phyloP scores from a whole-genome alignment of 2,329 filamentous ascomycete genomes.

The Lizonia empirigonia region DNA sequence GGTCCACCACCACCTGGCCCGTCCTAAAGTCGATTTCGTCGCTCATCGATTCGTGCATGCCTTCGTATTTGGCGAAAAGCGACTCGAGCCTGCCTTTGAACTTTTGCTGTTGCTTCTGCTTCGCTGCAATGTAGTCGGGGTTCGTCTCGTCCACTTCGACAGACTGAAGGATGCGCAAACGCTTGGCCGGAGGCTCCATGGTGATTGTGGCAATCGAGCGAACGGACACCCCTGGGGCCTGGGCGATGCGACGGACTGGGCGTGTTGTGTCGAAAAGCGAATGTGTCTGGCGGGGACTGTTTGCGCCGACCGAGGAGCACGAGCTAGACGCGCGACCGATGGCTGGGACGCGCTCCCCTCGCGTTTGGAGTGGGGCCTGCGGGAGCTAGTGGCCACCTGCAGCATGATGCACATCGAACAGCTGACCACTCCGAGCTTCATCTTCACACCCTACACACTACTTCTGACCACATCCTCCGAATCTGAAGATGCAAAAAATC shows the following conservation, averaged over 20 bases:
- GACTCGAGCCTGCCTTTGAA: constrained; percentile 75
- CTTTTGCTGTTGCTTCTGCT: constrained; percentile 47
- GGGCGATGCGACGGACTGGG: constrained; percentile 4
- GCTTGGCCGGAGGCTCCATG: constrained; percentile 68
- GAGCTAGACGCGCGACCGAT: constrained; percentile 27
- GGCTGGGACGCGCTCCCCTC: constrained; percentile 32
- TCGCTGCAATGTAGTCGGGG: constrained; percentile 45
- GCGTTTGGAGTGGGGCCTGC: constrained; percentile 6
- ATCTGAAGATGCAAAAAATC: neutral
- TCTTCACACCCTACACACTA: neutral
- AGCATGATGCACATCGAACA: constrained; percentile 15
- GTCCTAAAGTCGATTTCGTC: constrained; percentile 89
- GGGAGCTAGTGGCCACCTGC: constrained; percentile 8
- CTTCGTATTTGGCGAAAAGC: constrained; percentile 87
- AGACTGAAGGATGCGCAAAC: constrained; percentile 58
- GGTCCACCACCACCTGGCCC: constrained; percentile 83
- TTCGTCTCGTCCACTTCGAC: constrained; percentile 44
- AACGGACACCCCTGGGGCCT: constrained; percentile 8
- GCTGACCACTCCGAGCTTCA: constrained; percentile 11
- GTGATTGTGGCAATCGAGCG: constrained; percentile 1
- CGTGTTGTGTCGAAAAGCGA: constrained; percentile 7
- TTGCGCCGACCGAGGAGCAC: constrained; percentile 20
- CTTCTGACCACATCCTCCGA: neutral
- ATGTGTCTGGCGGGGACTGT: constrained; percentile 18
- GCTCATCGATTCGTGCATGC: constrained; percentile 79